Evolutionary conservation across 345 rosid genomes (phyloP), one percentile per base, ranked within the genome.

Genomic region (Eutrema heterophyllum): DNA sequence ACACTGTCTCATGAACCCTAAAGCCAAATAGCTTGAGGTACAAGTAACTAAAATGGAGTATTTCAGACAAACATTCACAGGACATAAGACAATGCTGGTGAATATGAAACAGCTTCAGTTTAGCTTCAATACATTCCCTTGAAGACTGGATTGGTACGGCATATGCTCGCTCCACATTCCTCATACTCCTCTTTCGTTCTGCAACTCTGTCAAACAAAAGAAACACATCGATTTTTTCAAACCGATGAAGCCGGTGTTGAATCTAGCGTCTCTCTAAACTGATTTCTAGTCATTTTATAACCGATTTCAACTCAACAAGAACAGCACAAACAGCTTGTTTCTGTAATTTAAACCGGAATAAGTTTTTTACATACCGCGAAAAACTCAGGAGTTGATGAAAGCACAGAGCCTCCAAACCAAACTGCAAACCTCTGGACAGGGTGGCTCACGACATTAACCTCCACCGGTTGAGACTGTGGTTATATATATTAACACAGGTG

Each of bases 351-450:
- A 33, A 33, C 16, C 1, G 15, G 18, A 21, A 29, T 11, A 10
- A 21, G 27, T 15, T 24, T 8, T 7, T 15, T 40, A 56, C 84
- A 41, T 88, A 87, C 97, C 81, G 83, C 89, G 18, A 84, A 95
- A 84, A 92, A 95, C 85, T 95, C 99, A 16, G 97, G 98, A 27
- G 99, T 95, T 36, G 99, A 95, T 64, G 96, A 97, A 57, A 95
- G 96, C 70, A 95, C 97, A 39, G 99, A 95, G 80, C 99, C 98
- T 41, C 97, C 99, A 80, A 95, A 95, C 99, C 99, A 95, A 71
- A 95, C 99, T 0, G 99, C 99, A 81, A 84, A 95, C 78, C 84
- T 87, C 80, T 95, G 99, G 68, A 95, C 90, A 62, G 99, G 93
- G 72, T 92, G 93, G 81, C 97, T 95, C 75, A 92, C 89, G 2